Evolutionary conservation across 169 alveolate genomes (phyloP), one percentile per base, ranked within the genome.

Genomic region (Perkinsus olseni): DNA sequence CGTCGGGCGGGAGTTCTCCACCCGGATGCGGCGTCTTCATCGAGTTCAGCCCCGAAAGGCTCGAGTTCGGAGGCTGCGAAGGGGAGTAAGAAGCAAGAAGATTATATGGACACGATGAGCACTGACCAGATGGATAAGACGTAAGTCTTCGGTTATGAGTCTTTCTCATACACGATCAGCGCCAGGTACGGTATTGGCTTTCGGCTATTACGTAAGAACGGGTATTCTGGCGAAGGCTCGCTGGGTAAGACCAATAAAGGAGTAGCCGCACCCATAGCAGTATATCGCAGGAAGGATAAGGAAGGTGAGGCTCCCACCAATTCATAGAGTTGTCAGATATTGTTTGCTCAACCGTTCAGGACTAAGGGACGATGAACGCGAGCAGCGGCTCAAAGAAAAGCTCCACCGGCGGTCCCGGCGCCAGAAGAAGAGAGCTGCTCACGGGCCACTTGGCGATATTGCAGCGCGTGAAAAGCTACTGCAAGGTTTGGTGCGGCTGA

Each of bases 1-100:
- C 82, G 82, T 62, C 82, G 82, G 31, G 82, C 82, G 82, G 82
- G 82, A 62, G 82, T 62, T 3, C 82, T 62, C 82, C 82, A 62
- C 31, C 82, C 82, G 82, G 82, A 62, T 24, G 31, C 82, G 1
- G 31, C 17, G 31, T 62, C 82, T 28, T 62, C 82, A 62, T 21
- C 82, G 13, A 4, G 34, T 28, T 62, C 82, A 28, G 34, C 31
- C 1, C 17, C 82, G 10, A 24, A 24, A 11, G 50, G 3, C 50
- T 40, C 34, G 82, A 62, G 82, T 28, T 28, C 37, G 82, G 31
- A 3, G 17, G 82, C 82, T 28, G 34, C 36, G 50, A 24, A 62
- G 31, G 82, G 36, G 82, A 62, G 82, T 3, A 62, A 62, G 82
- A 62, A 62, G 34, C 82, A 62, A 28, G 82, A 62, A 24, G 82